Evolutionary conservation across 2,329 filamentous ascomycete species (phyloP).

Genomic region (Pezicula radicicola): DNA sequence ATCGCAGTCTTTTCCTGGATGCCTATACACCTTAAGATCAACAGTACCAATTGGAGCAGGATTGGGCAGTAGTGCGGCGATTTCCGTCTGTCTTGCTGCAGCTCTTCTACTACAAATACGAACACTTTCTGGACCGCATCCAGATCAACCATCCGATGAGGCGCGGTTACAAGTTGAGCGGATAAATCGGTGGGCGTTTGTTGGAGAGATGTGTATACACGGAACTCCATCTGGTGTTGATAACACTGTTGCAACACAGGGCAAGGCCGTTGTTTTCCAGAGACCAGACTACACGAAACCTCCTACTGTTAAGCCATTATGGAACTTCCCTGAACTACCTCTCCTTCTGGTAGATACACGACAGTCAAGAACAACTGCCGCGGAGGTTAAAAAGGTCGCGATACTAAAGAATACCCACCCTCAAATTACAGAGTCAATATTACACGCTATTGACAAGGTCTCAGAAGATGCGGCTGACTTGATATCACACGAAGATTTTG

Average conservation of each 20-base stretch:
- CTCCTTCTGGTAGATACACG: constrained; percentile 86
- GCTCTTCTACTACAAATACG: constrained; percentile 86
- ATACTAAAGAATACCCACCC: constrained; percentile 70
- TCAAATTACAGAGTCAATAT: constrained; percentile 72
- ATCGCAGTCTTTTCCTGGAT: constrained; percentile 73
- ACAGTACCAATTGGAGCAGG: constrained; percentile 92
- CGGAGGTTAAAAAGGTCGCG: constrained; percentile 83
- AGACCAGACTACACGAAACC: constrained; percentile 74
- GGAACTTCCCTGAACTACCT: constrained; percentile 88
- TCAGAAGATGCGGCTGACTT: constrained; percentile 52
- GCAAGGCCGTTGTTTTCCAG: constrained; percentile 91
- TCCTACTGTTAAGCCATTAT: constrained; percentile 71
- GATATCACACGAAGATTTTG: constrained; percentile 61
- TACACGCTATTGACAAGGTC: constrained; percentile 81
- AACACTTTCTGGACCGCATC: constrained; percentile 84
- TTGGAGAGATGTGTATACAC: constrained; percentile 95
- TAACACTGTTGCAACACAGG: constrained; percentile 91
- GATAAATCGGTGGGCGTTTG: constrained; percentile 97
- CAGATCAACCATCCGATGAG: constrained; percentile 84
- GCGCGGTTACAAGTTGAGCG: constrained; percentile 88
- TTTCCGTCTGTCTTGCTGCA: constrained; percentile 82
- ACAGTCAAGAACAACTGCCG: constrained; percentile 79
- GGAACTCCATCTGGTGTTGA: constrained; percentile 96
- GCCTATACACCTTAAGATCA: constrained; percentile 86
- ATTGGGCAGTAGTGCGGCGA: constrained; percentile 89